These are phyloP conservation scores for Malassezia furfur DNA, from an alignment of 1,284 basidiomycete genomes.

Conservation along the genomic window DNA sequence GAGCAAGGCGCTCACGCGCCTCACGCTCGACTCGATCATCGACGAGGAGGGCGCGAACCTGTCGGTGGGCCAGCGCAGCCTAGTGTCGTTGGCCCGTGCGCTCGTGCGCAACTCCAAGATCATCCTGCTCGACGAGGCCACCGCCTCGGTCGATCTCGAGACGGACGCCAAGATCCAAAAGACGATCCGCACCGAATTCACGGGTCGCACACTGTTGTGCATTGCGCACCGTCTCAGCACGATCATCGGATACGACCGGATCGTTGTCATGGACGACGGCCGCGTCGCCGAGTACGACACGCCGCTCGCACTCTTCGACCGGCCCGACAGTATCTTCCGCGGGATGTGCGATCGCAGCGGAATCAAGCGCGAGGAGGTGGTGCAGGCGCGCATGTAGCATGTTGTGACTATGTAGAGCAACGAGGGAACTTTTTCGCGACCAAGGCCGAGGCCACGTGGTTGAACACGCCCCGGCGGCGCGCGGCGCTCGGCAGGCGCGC, in stretches of 20 bases:
- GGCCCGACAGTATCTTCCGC: conserved; percentile 57
- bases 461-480: conserved; percentile 9
- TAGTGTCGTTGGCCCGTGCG: conserved; percentile 47
- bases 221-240: conserved; percentile 66
- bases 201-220: conserved; percentile 66
- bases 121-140: conserved; percentile 58
- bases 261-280: conserved; percentile 68
- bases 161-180: conserved; percentile 75
- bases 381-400: conserved; percentile 9
- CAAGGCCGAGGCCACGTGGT: conserved; percentile 1
- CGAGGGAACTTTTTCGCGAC: too few species aligned
- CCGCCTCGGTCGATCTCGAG: conserved; percentile 65
- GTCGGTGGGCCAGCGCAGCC: conserved; percentile 47
- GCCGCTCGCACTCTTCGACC: conserved; percentile 57
- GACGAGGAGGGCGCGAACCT: conserved; percentile 47
- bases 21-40: conserved; percentile 43
- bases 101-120: conserved; percentile 41
- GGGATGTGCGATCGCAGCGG: conserved; percentile 65
- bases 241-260: conserved; percentile 68
- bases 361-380: conserved; percentile 55
- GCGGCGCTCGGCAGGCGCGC: background rate
- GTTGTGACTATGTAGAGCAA: background rate
- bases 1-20: conserved; percentile 22
- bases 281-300: conserved; percentile 63
- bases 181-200: conserved; percentile 74